Base-by-base conservation (phyloP, 805 yeast species). In the Grigorovia yakushimaensis region DNA sequence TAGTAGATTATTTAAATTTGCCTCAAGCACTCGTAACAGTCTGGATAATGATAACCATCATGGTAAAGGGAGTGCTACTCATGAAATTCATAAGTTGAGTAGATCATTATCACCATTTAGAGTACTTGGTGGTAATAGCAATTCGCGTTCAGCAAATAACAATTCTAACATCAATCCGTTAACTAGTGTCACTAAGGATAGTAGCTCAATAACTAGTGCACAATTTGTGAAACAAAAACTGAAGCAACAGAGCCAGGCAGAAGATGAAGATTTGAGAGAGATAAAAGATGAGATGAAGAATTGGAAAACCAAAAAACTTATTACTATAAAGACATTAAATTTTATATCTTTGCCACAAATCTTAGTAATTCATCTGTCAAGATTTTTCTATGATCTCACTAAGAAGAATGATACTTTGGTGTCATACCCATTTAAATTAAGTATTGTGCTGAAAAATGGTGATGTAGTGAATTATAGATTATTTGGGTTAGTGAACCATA, bases 301-400 rank as follows among this genome's bases (percentile, higher is more conserved):
- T 27, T 50, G 52, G 53, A 50, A 48, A 11, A 42, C 41, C 9
- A 61, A 59, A 37, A 62, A 63, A 48, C 41, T 59, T 10, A 45
- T 56, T 24, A 80, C 93, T 44, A 70, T 83, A 18, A 91, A 93
- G 62, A 74, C 80, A 19, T 69, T 89, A 50, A 73, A 76, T 33
- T 86, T 91, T 43, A 81, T 95, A 2, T 70, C 91, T 41, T 67
- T 91, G 36, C 98, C 98, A 0, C 79, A 77, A 41, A 74, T 85
- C 2, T 71, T 91, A 49, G 81, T 91, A 20, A 77, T 91, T 41
- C 96, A 91, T 62, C 73, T 91, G 52, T 88, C 94, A 52, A 70
- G 98, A 54, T 91, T 91, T 65, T 65, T 56, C 58, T 73, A 69
- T 56, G 76, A 73, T 51, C 61, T 79, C 39, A 73, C 80, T 1